Conservation (phyloP, 208 protist species). For the Trypanosoma lewisi region DNA sequence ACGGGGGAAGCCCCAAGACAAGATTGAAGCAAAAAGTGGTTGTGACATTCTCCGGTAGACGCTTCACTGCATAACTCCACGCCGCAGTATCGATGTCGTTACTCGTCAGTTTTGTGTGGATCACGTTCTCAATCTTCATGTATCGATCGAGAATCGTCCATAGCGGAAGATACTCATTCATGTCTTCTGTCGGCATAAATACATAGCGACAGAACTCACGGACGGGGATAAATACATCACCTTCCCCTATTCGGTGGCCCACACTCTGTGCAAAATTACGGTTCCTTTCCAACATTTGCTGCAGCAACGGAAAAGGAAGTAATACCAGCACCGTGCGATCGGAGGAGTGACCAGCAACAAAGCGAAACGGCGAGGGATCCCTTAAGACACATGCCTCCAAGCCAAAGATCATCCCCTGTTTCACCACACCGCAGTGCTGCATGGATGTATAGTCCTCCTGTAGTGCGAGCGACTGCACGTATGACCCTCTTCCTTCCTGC, state of each 20-base stretch:
- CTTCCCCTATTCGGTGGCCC: conserved; percentile 47
- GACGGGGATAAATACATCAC: conserved; percentile 76
- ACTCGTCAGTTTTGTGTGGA: conserved; percentile 81
- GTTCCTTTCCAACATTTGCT: conserved; percentile 40
- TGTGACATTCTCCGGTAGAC: conserved; percentile 67
- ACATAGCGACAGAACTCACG: conserved; percentile 81
- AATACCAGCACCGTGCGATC: conserved; percentile 65
- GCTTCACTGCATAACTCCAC: conserved; percentile 60
- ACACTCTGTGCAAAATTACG: conserved; percentile 66
- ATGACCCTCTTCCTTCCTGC: background rate
- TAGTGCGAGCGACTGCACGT: background rate
- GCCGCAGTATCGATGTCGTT: conserved; percentile 68
- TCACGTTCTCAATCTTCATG: conserved; percentile 79
- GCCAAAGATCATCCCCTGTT: conserved; percentile 66
- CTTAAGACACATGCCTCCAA: conserved; percentile 70
- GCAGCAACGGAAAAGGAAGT: conserved; percentile 48
- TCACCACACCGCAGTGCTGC: conserved; percentile 55
- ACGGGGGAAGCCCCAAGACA: conserved; percentile 52
- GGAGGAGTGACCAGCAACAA: conserved; percentile 43
- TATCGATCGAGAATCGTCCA: conserved; percentile 82
- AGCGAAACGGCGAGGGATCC: conserved; percentile 44
- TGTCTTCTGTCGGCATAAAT: conserved; percentile 51
- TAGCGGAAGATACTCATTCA: conserved; percentile 82
- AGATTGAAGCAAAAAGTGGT: conserved; percentile 66
- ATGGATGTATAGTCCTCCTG: conserved; percentile 27